A percentile compares a stretch with the other conserved stretches of the same genome.
Conservation (phyloP, 2,329 filamentous ascomycete species). For the Fusarium agapanthi region DNA sequence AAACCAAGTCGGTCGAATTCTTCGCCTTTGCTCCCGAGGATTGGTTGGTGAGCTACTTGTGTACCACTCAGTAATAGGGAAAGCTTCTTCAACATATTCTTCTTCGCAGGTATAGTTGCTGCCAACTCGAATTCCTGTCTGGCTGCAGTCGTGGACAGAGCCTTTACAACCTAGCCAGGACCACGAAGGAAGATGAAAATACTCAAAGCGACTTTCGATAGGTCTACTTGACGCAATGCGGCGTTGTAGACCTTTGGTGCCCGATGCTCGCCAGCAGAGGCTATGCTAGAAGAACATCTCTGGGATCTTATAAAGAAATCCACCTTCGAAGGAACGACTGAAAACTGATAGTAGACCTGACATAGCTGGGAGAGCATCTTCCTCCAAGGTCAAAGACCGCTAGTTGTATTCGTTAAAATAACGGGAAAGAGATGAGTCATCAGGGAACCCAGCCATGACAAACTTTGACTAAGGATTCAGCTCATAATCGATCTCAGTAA, state of each 20-base stretch:
- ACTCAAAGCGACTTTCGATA: rapidly evolving
- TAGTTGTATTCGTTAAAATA: background rate
- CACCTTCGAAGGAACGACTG: background rate
- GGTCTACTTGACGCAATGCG: background rate
- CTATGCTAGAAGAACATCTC: slow-evolving; percentile 16
- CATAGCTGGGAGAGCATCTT: slow-evolving; percentile 7
- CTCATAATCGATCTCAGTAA: background rate
- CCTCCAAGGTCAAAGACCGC: background rate
- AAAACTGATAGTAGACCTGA: background rate
- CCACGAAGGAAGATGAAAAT: slow-evolving; percentile 10
- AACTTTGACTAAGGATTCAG: background rate
- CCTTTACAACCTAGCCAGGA: slow-evolving; percentile 22
- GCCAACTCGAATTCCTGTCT: background rate
- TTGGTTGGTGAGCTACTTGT: background rate
- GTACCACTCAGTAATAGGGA: slow-evolving; percentile 3
- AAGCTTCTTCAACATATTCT: background rate
- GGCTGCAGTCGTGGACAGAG: rapidly evolving
- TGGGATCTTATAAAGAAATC: slow-evolving; percentile 5
- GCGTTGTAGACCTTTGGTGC: rapidly evolving
- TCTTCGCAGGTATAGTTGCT: rapidly evolving
- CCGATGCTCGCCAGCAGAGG: background rate
- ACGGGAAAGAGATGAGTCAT: background rate
- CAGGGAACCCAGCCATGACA: background rate
- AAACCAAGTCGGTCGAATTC: slow-evolving; percentile 2
- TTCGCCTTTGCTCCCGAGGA: background rate